Conservation (phyloP, 805 yeast species). For the Lipomyces mesembrius region DNA sequence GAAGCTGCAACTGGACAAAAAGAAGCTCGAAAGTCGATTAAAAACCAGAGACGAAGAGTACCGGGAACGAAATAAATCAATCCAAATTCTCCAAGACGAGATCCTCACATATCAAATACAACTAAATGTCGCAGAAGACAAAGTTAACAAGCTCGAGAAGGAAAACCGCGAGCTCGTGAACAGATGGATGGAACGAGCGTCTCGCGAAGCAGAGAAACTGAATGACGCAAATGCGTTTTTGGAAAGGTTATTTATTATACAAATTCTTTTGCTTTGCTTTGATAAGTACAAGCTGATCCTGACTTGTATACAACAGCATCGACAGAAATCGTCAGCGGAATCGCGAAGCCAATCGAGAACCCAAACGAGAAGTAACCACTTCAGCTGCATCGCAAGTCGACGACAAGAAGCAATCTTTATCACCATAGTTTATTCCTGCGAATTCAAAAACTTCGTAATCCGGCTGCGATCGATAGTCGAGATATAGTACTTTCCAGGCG, state of each 20-base stretch:
- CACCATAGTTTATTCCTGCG: background rate
- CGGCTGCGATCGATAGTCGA: conserved; percentile 60
- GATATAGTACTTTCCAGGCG: conserved; percentile 77
- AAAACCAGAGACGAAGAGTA: conserved; percentile 39
- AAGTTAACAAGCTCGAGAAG: conserved; percentile 47
- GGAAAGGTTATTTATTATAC: conserved; percentile 33
- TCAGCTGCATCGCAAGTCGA: background rate
- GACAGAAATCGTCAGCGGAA: conserved; percentile 24
- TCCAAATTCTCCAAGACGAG: conserved; percentile 70
- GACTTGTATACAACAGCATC: conserved; percentile 14
- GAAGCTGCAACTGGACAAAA: conserved; percentile 41
- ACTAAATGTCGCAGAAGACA: conserved; percentile 52
- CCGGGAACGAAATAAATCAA: conserved; percentile 56
- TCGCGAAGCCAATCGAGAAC: conserved; percentile 12
- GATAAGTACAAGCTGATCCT: background rate
- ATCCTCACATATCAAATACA: conserved; percentile 65
- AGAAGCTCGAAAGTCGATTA: conserved; percentile 43
- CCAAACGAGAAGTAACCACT: background rate
- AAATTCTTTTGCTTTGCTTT: background rate
- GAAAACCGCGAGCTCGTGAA: conserved; percentile 59
- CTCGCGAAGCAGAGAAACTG: conserved; percentile 62
- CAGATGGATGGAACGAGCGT: conserved; percentile 64
- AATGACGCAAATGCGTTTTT: conserved; percentile 54
- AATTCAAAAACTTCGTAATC: conserved; percentile 31
- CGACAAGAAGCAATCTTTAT: background rate